These are phyloP conservation scores for Diaporthe batatas DNA, from an alignment of 2,329 filamentous ascomycete genomes.

Conservation along the genomic window DNA sequence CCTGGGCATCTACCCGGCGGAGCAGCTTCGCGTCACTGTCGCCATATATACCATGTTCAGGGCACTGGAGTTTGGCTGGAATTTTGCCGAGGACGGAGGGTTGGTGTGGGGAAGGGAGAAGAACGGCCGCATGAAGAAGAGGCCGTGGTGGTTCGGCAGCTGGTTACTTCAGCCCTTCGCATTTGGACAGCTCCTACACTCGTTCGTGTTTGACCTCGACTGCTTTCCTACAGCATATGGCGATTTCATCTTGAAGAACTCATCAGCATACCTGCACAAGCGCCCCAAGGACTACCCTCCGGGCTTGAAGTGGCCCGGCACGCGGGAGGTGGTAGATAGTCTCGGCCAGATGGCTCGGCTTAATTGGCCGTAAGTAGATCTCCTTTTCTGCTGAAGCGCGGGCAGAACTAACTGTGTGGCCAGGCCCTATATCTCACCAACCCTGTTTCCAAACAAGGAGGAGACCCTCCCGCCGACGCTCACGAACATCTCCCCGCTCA, in stretches of 20 bases:
- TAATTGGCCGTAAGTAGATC: conserved; percentile 82
- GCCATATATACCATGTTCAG: conserved; percentile 86
- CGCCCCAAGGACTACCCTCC: conserved; percentile 77
- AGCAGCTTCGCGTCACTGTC: conserved; percentile 79
- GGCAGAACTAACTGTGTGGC: conserved; percentile 41
- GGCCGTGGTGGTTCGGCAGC: conserved; percentile 87
- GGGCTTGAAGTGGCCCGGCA: conserved; percentile 78
- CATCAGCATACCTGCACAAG: conserved; percentile 82
- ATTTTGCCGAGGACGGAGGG: conserved; percentile 81
- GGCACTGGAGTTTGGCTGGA: conserved; percentile 89
- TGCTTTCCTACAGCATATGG: conserved; percentile 70
- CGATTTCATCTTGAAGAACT: conserved; percentile 75
- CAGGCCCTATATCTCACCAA: conserved; percentile 84
- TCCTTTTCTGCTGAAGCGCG: not conserved
- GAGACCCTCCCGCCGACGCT: conserved; percentile 75
- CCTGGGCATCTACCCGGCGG: conserved; percentile 78
- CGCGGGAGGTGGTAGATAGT: conserved; percentile 82
- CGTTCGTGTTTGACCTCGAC: conserved; percentile 82
- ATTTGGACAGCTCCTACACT: conserved; percentile 81
- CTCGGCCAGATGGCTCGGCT: conserved; percentile 84
- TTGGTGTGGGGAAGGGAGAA: conserved; percentile 73
- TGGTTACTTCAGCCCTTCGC: conserved; percentile 85
- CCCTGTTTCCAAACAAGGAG: conserved; percentile 81
- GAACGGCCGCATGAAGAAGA: conserved; percentile 67
- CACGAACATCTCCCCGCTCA: conserved; percentile 79